Evolutionary conservation across 2,329 filamentous ascomycete genomes (phyloP), one percentile per base, ranked within the genome.

Genomic region (Aspergillus novofumigatus): DNA sequence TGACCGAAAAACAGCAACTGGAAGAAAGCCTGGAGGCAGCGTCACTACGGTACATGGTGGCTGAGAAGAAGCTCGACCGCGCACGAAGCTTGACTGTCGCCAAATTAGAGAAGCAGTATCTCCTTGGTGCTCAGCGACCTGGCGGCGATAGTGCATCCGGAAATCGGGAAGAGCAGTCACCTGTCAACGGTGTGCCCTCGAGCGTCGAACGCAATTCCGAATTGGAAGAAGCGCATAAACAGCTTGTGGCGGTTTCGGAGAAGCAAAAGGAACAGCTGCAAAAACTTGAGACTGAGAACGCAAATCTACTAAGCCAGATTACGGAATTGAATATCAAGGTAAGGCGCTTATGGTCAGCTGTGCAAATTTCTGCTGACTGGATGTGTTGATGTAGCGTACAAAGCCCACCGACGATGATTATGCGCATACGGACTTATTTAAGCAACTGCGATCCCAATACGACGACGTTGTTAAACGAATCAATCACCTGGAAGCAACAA

Each of bases 221-320:
- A 60, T 77, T 92, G 51, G 86, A 95, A 64, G 80, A 87, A 35
- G 86, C 90, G 56, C 86, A 91, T 57, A 88, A 90, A 68, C 92
- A 94, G 72, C 86, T 91, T 3, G 78, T 86, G 6, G 92, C 91
- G 2, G 83, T 88, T 14, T 85, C 88, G 14, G 83, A 85, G 23
- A 96, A 93, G 73, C 90, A 94, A 64, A 96, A 95, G 73, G 88
- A 94, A 66, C 94, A 97, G 69, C 75, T 97, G 1, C 90, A 94
- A 53, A 83, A 87, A 56, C 80, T 94, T 25, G 84, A 95, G 62
- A 80, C 84, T 1, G 91, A 97, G 65, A 91, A 91, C 65, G 88
- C 88, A 67, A 80, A 79, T 21, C 70, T 92, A 45, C 84, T 89
- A 35, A 87, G 92, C 61, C 90, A 97, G 67, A 85, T 97, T 47